These are phyloP conservation scores for Plicaturopsis crispa DNA, from an alignment of 768 basidiomycete species.

Conservation along the genomic window DNA sequence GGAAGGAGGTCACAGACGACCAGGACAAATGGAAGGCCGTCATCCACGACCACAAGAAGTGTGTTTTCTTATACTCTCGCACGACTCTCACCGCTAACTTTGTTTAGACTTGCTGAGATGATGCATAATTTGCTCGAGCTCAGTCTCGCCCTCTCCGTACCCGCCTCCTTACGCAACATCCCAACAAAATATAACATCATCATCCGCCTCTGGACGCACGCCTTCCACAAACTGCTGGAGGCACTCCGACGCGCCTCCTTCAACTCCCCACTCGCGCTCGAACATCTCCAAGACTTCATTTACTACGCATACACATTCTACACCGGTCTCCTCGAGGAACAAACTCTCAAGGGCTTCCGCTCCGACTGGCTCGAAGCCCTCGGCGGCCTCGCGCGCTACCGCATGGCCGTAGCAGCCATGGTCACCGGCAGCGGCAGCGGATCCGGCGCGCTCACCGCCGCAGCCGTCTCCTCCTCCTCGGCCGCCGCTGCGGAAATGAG, in stretches of 20 bases:
- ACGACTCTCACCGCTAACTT: too few species aligned
- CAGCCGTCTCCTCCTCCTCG: slow-evolving; percentile 44
- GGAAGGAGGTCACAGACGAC: slow-evolving; percentile 78
- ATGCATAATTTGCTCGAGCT: slow-evolving; percentile 86
- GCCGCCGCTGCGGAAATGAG: slow-evolving; percentile 19
- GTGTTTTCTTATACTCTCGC: slow-evolving; percentile 20
- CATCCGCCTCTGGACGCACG: slow-evolving; percentile 85
- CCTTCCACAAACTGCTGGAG: slow-evolving; percentile 86
- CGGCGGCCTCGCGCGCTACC: slow-evolving; percentile 90
- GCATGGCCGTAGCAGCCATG: slow-evolving; percentile 93
- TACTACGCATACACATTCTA: slow-evolving; percentile 96
- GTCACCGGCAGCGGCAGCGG: slow-evolving; percentile 42
- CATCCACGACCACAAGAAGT: slow-evolving; percentile 81
- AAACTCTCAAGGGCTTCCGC: slow-evolving; percentile 58
- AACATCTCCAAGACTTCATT: slow-evolving; percentile 90
- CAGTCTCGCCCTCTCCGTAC: slow-evolving; percentile 79
- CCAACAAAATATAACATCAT: slow-evolving; percentile 96
- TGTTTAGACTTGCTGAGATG: slow-evolving; percentile 80
- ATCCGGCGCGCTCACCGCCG: slow-evolving; percentile 40
- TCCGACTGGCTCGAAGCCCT: slow-evolving; percentile 92
- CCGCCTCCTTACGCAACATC: slow-evolving; percentile 82
- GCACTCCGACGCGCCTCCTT: slow-evolving; percentile 82
- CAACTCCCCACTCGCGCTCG: slow-evolving; percentile 61
- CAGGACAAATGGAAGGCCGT: slow-evolving; percentile 73
- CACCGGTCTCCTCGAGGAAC: slow-evolving; percentile 82